phyloP scores from a whole-genome alignment of 2,329 filamentous ascomycete species.

The Raffaelea deltoideospora region DNA sequence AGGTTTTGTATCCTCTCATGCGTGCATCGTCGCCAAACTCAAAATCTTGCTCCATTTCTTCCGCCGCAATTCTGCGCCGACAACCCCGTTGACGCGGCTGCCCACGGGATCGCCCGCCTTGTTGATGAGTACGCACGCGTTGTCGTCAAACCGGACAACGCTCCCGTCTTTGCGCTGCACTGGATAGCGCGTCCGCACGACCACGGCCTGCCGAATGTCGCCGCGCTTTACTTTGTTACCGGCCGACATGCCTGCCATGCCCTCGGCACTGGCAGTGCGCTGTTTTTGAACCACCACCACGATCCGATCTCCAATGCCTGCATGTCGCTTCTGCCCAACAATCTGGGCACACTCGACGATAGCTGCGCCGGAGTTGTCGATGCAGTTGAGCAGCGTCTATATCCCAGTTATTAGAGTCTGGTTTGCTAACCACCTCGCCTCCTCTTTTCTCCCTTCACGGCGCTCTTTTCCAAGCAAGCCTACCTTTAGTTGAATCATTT shows the following conservation, averaged over 20 bases:
- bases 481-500: conserved; percentile 88
- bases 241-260: conserved; percentile 54
- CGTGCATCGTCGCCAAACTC: conserved; percentile 69
- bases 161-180: conserved; percentile 77
- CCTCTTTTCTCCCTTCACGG: background rate
- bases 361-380: conserved; percentile 98
- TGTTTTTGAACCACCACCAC: conserved; percentile 97
- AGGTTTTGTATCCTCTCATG: conserved; percentile 19
- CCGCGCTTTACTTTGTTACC: conserved; percentile 92
- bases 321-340: conserved; percentile 75
- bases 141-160: conserved; percentile 89
- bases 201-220: conserved; percentile 89
- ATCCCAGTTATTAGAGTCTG: background rate
- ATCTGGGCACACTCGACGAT: conserved; percentile 94
- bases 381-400: conserved; percentile 95
- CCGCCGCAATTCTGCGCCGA: conserved; percentile 75
- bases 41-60: conserved; percentile 98
- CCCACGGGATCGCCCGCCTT: conserved; percentile 94
- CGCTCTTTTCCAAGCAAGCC: background rate
- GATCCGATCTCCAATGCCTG: conserved; percentile 88
- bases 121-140: conserved; percentile 93
- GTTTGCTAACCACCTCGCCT: too few relatives aligned
- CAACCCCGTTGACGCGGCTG: conserved; percentile 79
- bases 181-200: conserved; percentile 84
- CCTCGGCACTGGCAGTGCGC: conserved; percentile 59